phyloP scores from a whole-genome alignment of 352 stramenopile species.

The Globisporangium okanoganense region DNA sequence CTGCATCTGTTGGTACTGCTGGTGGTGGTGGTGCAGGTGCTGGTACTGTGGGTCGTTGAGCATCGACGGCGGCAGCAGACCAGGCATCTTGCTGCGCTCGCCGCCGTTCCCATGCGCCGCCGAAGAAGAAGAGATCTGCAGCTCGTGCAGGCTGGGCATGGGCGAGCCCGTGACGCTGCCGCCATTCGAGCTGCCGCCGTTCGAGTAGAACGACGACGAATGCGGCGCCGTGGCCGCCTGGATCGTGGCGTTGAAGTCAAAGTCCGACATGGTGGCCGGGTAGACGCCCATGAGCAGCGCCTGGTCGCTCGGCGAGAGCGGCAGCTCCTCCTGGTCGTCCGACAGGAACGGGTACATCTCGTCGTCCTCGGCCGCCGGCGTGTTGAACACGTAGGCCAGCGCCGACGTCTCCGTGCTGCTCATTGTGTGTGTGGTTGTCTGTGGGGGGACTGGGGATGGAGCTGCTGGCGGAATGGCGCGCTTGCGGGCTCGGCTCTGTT shows the following conservation, averaged over 20 bases:
- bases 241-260: slow-evolving; percentile 61
- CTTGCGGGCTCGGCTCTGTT: neutral
- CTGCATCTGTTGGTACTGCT: slow-evolving; percentile 22
- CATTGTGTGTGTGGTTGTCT: slow-evolving; percentile 2
- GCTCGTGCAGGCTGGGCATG: slow-evolving; percentile 10
- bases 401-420: slow-evolving; percentile 14
- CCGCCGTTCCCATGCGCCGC: neutral
- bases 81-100: slow-evolving; percentile 29
- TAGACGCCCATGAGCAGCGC: slow-evolving; percentile 59
- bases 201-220: neutral
- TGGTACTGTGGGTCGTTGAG: slow-evolving; percentile 24
- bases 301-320: slow-evolving; percentile 44
- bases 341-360: slow-evolving; percentile 62
- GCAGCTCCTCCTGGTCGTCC: slow-evolving; percentile 23
- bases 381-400: slow-evolving; percentile 54
- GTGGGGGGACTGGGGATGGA: neutral
- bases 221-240: slow-evolving; percentile 23
- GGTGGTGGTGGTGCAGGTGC: slow-evolving; percentile 20
- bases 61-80: slow-evolving; percentile 23
- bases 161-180: slow-evolving; percentile 3
- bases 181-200: neutral
- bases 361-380: slow-evolving; percentile 29
- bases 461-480: neutral
- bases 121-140: slow-evolving; percentile 23
- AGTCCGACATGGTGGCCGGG: slow-evolving; percentile 47